phyloP scores from a whole-genome alignment of 2,329 filamentous ascomycete genomes.

The Aureobasidium lini region DNA sequence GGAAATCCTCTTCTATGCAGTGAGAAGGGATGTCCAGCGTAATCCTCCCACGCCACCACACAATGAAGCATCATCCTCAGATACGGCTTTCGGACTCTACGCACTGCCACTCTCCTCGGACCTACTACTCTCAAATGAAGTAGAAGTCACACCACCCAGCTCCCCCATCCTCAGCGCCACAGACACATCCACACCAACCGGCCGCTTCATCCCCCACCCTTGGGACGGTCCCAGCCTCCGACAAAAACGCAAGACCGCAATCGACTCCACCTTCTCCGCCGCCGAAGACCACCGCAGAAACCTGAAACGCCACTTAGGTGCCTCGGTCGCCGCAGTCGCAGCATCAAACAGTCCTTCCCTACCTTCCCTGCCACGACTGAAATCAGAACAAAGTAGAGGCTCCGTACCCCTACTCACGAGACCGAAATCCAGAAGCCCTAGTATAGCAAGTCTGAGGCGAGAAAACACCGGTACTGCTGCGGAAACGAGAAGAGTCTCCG shows the following conservation, averaged over 20 bases:
- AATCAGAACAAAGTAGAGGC: constrained; percentile 18
- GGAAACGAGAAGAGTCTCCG: background rate
- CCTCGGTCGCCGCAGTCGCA: constrained; percentile 37
- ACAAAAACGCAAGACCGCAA: constrained; percentile 35
- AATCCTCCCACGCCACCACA: constrained; percentile 29
- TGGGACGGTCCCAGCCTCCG: constrained; percentile 17
- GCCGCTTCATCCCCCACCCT: constrained; percentile 19
- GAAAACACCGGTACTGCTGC: constrained; percentile 6
- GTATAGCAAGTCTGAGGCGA: constrained; percentile 21
- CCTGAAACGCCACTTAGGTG: constrained; percentile 35
- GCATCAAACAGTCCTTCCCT: constrained; percentile 13
- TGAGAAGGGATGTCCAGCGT: constrained; percentile 19
- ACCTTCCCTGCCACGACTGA: constrained; percentile 26
- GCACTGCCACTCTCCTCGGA: constrained; percentile 40
- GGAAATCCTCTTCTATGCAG: constrained; percentile 41
- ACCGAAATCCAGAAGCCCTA: constrained; percentile 25
- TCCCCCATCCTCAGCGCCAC: constrained; percentile 19
- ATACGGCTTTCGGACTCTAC: constrained; percentile 25
- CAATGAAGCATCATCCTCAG: background rate
- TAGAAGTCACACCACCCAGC: constrained; percentile 19
- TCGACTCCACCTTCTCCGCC: constrained; percentile 40
- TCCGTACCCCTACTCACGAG: constrained; percentile 20
- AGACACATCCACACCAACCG: constrained; percentile 16
- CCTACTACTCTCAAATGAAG: constrained; percentile 22
- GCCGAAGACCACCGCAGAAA: constrained; percentile 37